Conservation (phyloP, 768 basidiomycete species). For the Leccinum pellstonianum region DNA sequence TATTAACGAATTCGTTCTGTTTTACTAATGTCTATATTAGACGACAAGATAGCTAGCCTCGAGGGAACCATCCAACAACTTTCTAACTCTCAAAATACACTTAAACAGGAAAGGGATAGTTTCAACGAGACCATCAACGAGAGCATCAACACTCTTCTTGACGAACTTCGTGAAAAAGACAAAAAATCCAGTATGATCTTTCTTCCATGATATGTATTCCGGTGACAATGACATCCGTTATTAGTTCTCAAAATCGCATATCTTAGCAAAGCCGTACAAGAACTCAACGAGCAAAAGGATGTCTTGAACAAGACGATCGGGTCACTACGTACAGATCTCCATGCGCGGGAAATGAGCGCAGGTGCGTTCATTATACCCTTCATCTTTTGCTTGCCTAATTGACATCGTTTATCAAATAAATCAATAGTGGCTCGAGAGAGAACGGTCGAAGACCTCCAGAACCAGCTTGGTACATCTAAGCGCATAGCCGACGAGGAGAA, state of each 20-base stretch:
- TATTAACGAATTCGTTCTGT: background rate
- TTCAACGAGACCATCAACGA: background rate
- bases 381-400: background rate
- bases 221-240: background rate
- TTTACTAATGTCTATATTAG: background rate
- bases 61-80: background rate
- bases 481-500: background rate
- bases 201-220: background rate
- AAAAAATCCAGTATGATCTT: background rate
- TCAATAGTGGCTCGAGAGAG: background rate
- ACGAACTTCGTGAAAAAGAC: background rate
- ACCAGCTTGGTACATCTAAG: background rate
- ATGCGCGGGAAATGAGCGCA: background rate
- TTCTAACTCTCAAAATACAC: background rate
- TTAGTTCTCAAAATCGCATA: background rate
- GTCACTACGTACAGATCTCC: background rate
- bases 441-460: background rate
- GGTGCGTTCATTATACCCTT: background rate
- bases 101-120: background rate
- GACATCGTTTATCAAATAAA: background rate
- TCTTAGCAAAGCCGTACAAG: background rate
- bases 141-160: background rate
- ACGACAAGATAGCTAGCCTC: background rate
- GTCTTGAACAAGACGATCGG: background rate
- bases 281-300: background rate